A percentile compares a stretch with the other conserved stretches of the same genome.
phyloP scores from a whole-genome alignment of 2,329 filamentous ascomycete species.

The Cladosporium oxysporum region DNA sequence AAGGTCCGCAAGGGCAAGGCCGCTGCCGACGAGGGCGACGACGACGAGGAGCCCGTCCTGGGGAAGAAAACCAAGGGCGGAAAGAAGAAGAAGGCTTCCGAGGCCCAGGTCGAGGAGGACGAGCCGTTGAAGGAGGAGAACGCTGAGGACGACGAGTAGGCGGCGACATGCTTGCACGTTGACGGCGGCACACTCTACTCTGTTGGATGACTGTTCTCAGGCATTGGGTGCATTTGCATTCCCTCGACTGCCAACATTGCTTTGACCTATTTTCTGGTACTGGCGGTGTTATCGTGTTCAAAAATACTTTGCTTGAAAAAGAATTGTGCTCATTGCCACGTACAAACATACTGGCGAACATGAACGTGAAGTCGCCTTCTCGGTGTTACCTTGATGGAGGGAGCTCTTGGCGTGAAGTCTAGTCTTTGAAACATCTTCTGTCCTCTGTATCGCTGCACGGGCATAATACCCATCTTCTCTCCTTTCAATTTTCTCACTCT shows the following conservation, averaged over 20 bases:
- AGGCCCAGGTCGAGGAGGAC: slow-evolving; percentile 19
- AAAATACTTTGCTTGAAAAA: not conserved
- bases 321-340: not conserved
- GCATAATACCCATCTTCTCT: not conserved
- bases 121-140: slow-evolving; percentile 15
- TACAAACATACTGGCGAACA: not conserved
- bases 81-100: slow-evolving; percentile 24
- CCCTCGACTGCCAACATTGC: not conserved
- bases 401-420: slow-evolving; percentile 4
- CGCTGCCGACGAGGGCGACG: slow-evolving; percentile 14
- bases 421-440: slow-evolving; percentile 10
- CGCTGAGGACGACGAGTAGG: slow-evolving; percentile 15
- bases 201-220: not conserved
- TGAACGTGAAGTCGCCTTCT: not conserved
- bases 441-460: not conserved
- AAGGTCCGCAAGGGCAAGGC: slow-evolving; percentile 17
- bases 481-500: not conserved
- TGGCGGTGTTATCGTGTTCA: not conserved
- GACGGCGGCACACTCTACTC: not conserved
- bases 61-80: slow-evolving; percentile 18
- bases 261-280: not conserved
- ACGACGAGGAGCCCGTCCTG: slow-evolving; percentile 8
- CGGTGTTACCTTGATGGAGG: slow-evolving; percentile 2
- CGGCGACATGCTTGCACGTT: not conserved
- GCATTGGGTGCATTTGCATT: not conserved